Percentiles rank a stretch among this genome's conserved stretches.
phyloP scores from a whole-genome alignment of 805 yeast genomes.

The Pichia thaimueangensis region DNA sequence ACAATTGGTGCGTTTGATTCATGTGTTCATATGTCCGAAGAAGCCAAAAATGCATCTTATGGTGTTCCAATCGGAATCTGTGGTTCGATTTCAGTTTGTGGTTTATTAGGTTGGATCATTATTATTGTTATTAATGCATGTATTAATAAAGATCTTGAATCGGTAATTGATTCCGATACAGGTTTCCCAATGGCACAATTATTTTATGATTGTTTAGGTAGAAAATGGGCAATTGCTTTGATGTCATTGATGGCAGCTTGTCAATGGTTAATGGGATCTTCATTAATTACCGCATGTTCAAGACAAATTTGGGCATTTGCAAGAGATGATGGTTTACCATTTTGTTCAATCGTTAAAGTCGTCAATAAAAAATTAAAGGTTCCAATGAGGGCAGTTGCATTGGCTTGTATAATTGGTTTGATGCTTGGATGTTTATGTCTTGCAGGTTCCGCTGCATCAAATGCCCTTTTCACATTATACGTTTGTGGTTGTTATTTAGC shows the following conservation, averaged over 20 bases:
- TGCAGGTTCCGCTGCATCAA: constrained; percentile 37
- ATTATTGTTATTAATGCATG: constrained; percentile 33
- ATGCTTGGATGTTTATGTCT: constrained; percentile 37
- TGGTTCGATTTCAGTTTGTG: constrained; percentile 38
- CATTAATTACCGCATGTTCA: constrained; percentile 41
- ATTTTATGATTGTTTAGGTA: constrained; percentile 41
- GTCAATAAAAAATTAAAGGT: constrained; percentile 37
- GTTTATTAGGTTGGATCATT: constrained; percentile 38
- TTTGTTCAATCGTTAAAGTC: constrained; percentile 35
- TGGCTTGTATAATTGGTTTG: constrained; percentile 34
- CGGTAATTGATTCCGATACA: constrained; percentile 28
- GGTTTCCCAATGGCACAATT: constrained; percentile 45
- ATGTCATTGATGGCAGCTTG: constrained; percentile 43
- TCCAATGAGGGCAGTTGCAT: constrained; percentile 39
- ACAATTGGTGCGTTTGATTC: constrained; percentile 48
- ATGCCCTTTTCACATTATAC: constrained; percentile 42
- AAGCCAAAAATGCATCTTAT: constrained; percentile 36
- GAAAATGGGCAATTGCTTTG: constrained; percentile 43
- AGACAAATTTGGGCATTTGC: constrained; percentile 50
- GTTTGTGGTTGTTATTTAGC: constrained; percentile 40
- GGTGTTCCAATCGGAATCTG: constrained; percentile 42
- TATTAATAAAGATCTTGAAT: constrained; percentile 28
- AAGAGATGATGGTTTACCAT: constrained; percentile 46
- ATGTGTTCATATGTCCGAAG: constrained; percentile 46
- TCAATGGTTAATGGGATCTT: constrained; percentile 43